Evolutionary conservation across 176 grass and related monocot genomes (phyloP).

Genomic region (Tuctoria greenei): DNA sequence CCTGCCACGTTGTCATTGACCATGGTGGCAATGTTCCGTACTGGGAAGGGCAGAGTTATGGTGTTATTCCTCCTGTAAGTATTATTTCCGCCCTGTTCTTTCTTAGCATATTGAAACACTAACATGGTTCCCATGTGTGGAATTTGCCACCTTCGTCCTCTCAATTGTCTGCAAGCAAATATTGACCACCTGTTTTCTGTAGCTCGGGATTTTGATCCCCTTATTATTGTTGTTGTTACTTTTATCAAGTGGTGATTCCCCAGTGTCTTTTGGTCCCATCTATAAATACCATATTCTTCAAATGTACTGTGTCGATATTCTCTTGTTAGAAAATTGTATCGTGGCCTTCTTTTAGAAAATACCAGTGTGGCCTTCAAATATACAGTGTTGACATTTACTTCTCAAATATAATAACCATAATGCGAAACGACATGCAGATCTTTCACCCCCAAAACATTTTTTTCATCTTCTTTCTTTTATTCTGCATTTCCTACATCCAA

Average conservation of each 20-base stretch:
- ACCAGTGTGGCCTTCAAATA: background rate
- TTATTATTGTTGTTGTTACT: background rate
- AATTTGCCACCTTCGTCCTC: background rate
- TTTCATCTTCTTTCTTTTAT: background rate
- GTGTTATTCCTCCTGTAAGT: constrained; percentile 85
- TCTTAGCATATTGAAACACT: background rate
- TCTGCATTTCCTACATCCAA: background rate
- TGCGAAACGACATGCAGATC: no score
- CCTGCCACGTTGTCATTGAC: constrained; percentile 89
- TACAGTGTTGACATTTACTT: background rate
- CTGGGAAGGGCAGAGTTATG: constrained; percentile 96
- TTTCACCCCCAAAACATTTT: no score
- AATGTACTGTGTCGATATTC: background rate
- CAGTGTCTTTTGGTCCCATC: background rate
- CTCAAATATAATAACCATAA: no score
- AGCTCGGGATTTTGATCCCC: no score
- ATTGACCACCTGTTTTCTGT: background rate
- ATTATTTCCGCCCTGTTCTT: background rate
- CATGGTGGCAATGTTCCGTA: constrained; percentile 91
- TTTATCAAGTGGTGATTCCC: background rate
- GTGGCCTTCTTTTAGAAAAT: no score
- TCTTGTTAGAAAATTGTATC: background rate
- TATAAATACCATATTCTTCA: background rate
- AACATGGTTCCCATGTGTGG: background rate
- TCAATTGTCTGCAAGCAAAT: background rate